Percentiles rank a stretch among this genome's conserved stretches.
phyloP scores from a whole-genome alignment of 2,329 filamentous ascomycete species.

The Hyphodiscus sp. region DNA sequence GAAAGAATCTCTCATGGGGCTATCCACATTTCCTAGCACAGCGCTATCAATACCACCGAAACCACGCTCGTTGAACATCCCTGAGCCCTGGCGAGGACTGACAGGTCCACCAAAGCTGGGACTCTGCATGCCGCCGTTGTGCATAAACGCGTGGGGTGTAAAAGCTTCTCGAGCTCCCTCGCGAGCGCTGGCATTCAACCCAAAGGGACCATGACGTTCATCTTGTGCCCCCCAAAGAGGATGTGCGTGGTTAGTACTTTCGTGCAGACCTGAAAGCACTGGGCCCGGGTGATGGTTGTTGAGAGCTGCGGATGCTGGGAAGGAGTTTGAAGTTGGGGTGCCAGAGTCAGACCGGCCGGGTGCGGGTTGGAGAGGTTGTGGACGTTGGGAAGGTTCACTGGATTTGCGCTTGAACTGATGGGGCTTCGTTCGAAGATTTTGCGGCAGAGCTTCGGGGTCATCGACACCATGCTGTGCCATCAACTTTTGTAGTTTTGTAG shows the following conservation, averaged over 20 bases:
- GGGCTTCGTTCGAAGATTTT: constrained; percentile 42
- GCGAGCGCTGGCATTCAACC: constrained; percentile 18
- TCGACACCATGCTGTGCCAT: constrained; percentile 83
- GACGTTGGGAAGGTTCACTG: constrained; percentile 25
- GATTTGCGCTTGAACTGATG: constrained; percentile 29
- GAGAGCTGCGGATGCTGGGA: constrained; percentile 18
- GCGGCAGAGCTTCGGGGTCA: constrained; percentile 83
- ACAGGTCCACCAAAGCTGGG: constrained; percentile 16
- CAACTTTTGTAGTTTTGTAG: constrained; percentile 94
- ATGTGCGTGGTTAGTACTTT: constrained; percentile 24
- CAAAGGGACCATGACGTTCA: constrained; percentile 21
- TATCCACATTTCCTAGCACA: constrained; percentile 16
- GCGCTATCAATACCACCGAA: constrained; percentile 24
- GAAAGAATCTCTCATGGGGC: constrained; percentile 25
- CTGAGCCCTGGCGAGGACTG: constrained; percentile 12
- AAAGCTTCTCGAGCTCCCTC: constrained; percentile 24
- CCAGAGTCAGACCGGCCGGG: constrained; percentile 27
- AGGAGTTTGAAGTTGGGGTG: constrained; percentile 25
- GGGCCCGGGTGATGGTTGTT: constrained; percentile 20
- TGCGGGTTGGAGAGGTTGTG: constrained; percentile 26
- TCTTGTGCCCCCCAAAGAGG: constrained; percentile 19
- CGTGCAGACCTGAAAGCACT: constrained; percentile 22
- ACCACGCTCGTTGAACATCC: constrained; percentile 24
- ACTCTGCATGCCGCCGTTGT: constrained; percentile 16
- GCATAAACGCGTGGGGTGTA: constrained; percentile 27